Evolutionary conservation across 345 rosid species (phyloP), one percentile per base, ranked within the genome.

Genomic region (Eucalyptus virginea): DNA sequence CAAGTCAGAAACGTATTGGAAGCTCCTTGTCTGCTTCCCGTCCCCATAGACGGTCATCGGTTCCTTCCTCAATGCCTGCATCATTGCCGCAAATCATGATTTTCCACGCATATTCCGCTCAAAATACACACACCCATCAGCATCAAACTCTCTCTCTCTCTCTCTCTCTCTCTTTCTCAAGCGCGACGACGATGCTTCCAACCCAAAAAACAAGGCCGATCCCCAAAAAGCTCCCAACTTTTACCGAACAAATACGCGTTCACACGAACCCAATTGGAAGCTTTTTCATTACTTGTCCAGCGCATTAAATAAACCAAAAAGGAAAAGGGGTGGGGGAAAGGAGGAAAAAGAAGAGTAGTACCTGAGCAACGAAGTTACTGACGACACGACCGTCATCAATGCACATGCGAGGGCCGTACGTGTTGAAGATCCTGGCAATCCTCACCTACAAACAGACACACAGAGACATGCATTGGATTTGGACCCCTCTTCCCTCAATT

Each of bases 21-120:
- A 98, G 90, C 99, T 98, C 94, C 99, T 96, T 30, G 99, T 98
- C 93, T 98, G 99, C 94, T 98, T 98, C 90, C 99, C 99, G 90
- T 98, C 98, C 48, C 99, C 99, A 94, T 98, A 98, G 30, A 98
- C 99, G 48, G 99, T 95, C 98, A 98, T 85, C 10, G 99, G 98
- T 87, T 97, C 99, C 93, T 98, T 98, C 94, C 99, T 95, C 89
- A 98, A 72, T 28, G 99, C 99, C 99, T 98, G 94, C 94, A 91
- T 42, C 89, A 92, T 56, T 86, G 80, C 89, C 89, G 85, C 16
- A 24, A 87, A 89, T 77, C 85, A 40, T 24, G 85, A 77, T 40
- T 77, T 77, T 12, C 85, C 16, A 77, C 85, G 8, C 47, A n/a
- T 65, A 8, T n/a, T n/a, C 37, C 40, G 9, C 40, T 65, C 77